These are phyloP conservation scores for Allodekkera sacchari DNA, from an alignment of 805 yeast genomes.

Conservation along the genomic window DNA sequence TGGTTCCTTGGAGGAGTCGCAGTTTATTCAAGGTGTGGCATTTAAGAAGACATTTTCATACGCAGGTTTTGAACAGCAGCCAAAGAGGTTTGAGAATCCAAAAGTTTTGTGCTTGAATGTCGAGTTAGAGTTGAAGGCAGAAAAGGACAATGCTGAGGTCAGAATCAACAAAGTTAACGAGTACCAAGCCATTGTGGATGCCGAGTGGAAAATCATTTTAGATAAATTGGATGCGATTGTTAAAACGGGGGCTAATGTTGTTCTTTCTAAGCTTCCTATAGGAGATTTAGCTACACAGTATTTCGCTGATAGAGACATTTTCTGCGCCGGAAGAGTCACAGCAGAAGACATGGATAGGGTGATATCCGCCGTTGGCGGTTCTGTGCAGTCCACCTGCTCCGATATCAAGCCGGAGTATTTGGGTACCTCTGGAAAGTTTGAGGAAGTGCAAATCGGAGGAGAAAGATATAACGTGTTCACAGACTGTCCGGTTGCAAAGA, in stretches of 20 bases:
- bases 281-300: slow-evolving; percentile 99
- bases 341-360: slow-evolving; percentile 89
- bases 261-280: slow-evolving; percentile 88
- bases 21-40: slow-evolving; percentile 89
- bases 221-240: slow-evolving; percentile 78
- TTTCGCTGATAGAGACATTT: slow-evolving; percentile 91
- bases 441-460: slow-evolving; percentile 92
- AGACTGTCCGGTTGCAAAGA: slow-evolving; percentile 87
- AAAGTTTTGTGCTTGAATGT: slow-evolving; percentile 80
- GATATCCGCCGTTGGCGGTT: slow-evolving; percentile 88
- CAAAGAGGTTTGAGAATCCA: slow-evolving; percentile 74
- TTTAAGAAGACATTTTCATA: slow-evolving; percentile 95
- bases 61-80: slow-evolving; percentile 99
- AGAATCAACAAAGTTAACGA: slow-evolving; percentile 89
- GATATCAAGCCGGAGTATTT: slow-evolving; percentile 58
- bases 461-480: slow-evolving; percentile 90
- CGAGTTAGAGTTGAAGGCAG: slow-evolving; percentile 94
- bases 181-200: slow-evolving; percentile 94
- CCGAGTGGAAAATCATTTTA: slow-evolving; percentile 95
- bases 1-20: slow-evolving; percentile 91
- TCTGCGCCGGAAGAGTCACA: slow-evolving; percentile 95
- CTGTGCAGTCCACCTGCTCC: slow-evolving; percentile 69
- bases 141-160: slow-evolving; percentile 97
- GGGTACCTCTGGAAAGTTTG: slow-evolving; percentile 80
- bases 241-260: slow-evolving; percentile 84